Conservation (phyloP, 1,139 yeast species). For the Protomyces inundatus region DNA sequence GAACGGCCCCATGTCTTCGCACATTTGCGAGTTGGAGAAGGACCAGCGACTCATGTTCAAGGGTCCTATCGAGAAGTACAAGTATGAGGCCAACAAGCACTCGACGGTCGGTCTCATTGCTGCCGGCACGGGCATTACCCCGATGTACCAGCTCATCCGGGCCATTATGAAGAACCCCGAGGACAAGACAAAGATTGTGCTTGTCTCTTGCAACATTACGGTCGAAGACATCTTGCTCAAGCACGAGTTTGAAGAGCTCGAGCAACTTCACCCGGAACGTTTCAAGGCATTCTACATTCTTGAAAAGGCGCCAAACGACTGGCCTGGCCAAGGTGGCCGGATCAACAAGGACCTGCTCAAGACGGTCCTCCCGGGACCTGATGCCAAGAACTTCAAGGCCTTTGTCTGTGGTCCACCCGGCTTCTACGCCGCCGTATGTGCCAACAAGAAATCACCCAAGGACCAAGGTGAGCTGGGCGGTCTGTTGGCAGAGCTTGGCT, state of each 20-base stretch:
- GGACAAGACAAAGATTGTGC: conserved; percentile 78
- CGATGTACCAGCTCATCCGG: conserved; percentile 72
- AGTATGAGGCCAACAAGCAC: conserved; percentile 82
- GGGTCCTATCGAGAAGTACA: conserved; percentile 92
- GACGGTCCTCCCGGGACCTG: conserved; percentile 51
- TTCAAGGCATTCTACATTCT: conserved; percentile 73
- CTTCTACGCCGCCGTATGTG: conserved; percentile 63
- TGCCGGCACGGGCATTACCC: conserved; percentile 86
- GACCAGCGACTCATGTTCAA: conserved; percentile 83
- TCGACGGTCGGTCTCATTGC: conserved; percentile 78
- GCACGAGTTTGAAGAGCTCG: conserved; percentile 65
- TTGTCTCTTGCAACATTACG: conserved; percentile 74
- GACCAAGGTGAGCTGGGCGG: conserved; percentile 97
- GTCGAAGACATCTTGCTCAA: conserved; percentile 72
- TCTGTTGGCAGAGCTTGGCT: conserved; percentile 79
- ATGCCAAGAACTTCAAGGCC: conserved; percentile 59
- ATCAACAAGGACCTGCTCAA: conserved; percentile 64
- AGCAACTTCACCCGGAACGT: conserved; percentile 64
- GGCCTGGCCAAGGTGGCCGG: conserved; percentile 59
- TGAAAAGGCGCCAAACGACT: conserved; percentile 54
- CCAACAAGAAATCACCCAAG: conserved; percentile 73
- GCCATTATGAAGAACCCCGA: conserved; percentile 64
- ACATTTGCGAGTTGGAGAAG: conserved; percentile 63
- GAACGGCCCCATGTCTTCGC: conserved; percentile 75
- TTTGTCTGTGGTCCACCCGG: conserved; percentile 93